A percentile compares a stretch with the other conserved stretches of the same genome.
phyloP scores from a whole-genome alignment of 768 basidiomycete species.

The Tephrocybe sp. region DNA sequence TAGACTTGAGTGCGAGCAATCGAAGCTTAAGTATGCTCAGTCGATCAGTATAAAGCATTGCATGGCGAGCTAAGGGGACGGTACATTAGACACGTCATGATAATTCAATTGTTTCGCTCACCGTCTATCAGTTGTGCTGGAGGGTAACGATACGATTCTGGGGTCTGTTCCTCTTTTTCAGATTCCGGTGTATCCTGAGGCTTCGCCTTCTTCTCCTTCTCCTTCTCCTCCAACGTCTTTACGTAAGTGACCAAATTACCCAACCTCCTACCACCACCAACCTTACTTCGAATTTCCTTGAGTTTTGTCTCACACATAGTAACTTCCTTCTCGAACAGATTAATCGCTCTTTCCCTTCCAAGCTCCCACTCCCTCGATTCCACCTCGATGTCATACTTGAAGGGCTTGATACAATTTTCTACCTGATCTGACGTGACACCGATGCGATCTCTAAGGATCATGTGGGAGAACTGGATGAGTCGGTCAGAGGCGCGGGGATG shows the following conservation, averaged over 20 bases:
- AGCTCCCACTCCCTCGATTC: conserved; percentile 90
- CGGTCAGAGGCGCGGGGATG: conserved; percentile 90
- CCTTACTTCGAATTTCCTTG: conserved; percentile 81
- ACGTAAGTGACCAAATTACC: conserved; percentile 79
- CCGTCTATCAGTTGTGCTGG: conserved; percentile 92
- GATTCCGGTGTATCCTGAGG: conserved; percentile 24
- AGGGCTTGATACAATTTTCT: conserved; percentile 99
- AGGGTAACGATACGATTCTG: conserved; percentile 87
- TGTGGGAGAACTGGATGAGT: conserved; percentile 89
- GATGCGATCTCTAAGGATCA: conserved; percentile 89
- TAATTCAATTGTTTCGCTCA: conserved; percentile 36
- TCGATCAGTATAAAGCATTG: conserved; percentile 84
- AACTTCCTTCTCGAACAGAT: conserved; percentile 84
- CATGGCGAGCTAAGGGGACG: conserved; percentile 73
- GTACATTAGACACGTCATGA: conserved; percentile 15
- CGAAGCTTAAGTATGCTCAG: conserved; percentile 83
- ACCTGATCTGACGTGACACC: conserved; percentile 97
- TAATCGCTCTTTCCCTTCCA: conserved; percentile 73
- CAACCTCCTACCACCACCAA: conserved; percentile 85
- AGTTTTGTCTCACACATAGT: conserved; percentile 83
- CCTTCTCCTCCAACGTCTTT: conserved; percentile 74
- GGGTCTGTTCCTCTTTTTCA: conserved; percentile 37
- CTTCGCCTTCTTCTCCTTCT: conserved; percentile 60
- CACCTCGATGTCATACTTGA: conserved; percentile 97
- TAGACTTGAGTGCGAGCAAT: conserved; percentile 82